Base-by-base conservation (phyloP, 2,329 filamentous ascomycete species). In the Colletotrichum trifolii region DNA sequence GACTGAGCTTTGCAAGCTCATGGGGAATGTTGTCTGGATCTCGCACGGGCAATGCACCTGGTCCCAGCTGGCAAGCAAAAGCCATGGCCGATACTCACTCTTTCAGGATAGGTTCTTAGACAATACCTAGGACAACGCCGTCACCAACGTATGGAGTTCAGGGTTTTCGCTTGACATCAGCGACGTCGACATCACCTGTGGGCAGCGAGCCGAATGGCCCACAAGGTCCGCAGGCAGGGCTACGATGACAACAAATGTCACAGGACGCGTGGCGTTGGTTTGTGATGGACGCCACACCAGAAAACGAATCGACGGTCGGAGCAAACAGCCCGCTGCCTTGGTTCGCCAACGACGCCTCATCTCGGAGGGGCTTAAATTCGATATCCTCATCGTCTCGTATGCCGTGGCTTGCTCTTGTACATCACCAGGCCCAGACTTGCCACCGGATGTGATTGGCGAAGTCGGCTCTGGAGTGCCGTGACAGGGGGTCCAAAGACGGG, bases 391-490 rank as follows among this genome's bases (percentile, higher is more conserved):
- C 11, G 48, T 53, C 54, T 59, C 48, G 60, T 59, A 43, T 65
- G 57, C 17, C 39, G 40, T 64, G 61, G 61, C 60, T 64, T 54
- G 56, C 35, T 12, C n/a, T 34, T 42, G 40, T 36, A n/a, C 62
- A 55, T 52, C 36, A 48, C 49, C 38, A n/a, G 34, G 58, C 47
- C 58, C 33, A 56, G 58, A 40, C 52, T 45, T 43, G 25, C 48
- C n/a, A 9, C 17, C 13, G 64, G 9, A 6, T 13, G 17, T 67
- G 60, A 65, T 67, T 67, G 64, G 64, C 4, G 35, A 11, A 48
- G 47, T 67, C 64, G 64, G 64, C 52, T 60, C 55, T 54, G 52
- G 33, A 40, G 55, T 65, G 64, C 64, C 60, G 64, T n/a, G 54
- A 48, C 35, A 56, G 42, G 52, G 52, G 36, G 36, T 12, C 15